Evolutionary conservation across 768 basidiomycete species (phyloP).

Genomic region (Sutorius australiensis): DNA sequence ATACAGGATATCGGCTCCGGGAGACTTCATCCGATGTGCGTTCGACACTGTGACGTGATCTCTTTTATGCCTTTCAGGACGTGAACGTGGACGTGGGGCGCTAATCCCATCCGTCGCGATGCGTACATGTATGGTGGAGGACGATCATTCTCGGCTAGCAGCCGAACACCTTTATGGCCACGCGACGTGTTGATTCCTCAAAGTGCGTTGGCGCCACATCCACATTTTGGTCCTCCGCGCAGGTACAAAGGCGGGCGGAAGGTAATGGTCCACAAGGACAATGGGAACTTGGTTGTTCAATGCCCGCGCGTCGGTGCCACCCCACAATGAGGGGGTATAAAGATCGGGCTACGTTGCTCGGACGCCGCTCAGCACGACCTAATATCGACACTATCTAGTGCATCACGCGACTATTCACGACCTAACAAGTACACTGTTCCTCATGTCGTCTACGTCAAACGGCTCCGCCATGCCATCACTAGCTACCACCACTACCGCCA

Average conservation of each 20-base stretch:
- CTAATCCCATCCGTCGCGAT: not conserved
- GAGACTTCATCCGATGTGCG: not conserved
- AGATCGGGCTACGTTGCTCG: not conserved
- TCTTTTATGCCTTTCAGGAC: not conserved
- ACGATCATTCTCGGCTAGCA: not conserved
- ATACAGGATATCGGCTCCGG: not conserved
- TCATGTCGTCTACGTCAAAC: not conserved
- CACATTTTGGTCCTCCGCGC: not conserved
- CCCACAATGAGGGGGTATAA: constrained; percentile 7
- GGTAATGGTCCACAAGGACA: constrained; percentile 6
- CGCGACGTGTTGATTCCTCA: not conserved
- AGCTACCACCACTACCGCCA: not conserved
- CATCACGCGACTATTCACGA: not conserved
- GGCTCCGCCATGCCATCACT: not conserved
- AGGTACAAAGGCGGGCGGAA: constrained; percentile 16
- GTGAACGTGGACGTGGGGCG: constrained; percentile 2
- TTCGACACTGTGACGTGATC: not conserved
- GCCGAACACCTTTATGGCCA: not conserved
- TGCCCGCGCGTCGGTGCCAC: constrained; percentile 9
- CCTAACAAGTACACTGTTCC: not conserved
- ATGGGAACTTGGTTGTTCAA: constrained; percentile 2
- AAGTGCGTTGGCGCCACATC: not conserved
- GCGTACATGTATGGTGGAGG: not conserved
- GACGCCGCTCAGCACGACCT: not conserved
- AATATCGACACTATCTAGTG: not conserved